These are phyloP conservation scores for Beta macrorhiza DNA, from an alignment of 179 eudicot species.

Conservation along the genomic window DNA sequence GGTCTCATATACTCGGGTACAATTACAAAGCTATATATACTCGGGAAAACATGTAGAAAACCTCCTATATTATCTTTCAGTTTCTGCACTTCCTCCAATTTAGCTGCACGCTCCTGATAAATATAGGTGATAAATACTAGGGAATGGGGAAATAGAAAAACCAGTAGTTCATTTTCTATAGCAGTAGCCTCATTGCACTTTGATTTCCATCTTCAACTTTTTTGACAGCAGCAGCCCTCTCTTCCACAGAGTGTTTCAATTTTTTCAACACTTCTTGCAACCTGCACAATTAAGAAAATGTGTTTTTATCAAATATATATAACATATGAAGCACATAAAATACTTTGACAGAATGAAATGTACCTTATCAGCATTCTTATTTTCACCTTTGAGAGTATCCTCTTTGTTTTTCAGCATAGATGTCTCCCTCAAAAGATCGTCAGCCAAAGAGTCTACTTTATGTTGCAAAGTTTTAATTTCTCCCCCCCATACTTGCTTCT, in stretches of 20 bases:
- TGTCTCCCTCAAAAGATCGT: slow-evolving; percentile 74
- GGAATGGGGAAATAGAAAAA: slow-evolving; percentile 1
- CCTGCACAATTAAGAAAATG: slow-evolving; percentile 31
- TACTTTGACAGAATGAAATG: background rate
- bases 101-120: slow-evolving; percentile 68
- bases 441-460: slow-evolving; percentile 70
- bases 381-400: slow-evolving; percentile 70
- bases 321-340: slow-evolving; percentile 2
- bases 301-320: background rate
- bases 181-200: slow-evolving; percentile 79
- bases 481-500: slow-evolving; percentile 44
- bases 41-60: slow-evolving; percentile 34
- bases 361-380: slow-evolving; percentile 74
- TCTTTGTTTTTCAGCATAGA: slow-evolving; percentile 73
- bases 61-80: slow-evolving; percentile 62
- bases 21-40: slow-evolving; percentile 12
- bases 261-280: slow-evolving; percentile 63
- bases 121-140: slow-evolving; percentile 4
- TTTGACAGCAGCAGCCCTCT: no score
- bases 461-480: slow-evolving; percentile 70
- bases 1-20: no score
- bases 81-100: slow-evolving; percentile 68
- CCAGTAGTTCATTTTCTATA: slow-evolving; percentile 62
- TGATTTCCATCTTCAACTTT: slow-evolving; percentile 80
- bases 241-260: slow-evolving; percentile 66